Base-by-base conservation (phyloP, 2,329 filamentous ascomycete species). In the Pseudocercospora cruenta region DNA sequence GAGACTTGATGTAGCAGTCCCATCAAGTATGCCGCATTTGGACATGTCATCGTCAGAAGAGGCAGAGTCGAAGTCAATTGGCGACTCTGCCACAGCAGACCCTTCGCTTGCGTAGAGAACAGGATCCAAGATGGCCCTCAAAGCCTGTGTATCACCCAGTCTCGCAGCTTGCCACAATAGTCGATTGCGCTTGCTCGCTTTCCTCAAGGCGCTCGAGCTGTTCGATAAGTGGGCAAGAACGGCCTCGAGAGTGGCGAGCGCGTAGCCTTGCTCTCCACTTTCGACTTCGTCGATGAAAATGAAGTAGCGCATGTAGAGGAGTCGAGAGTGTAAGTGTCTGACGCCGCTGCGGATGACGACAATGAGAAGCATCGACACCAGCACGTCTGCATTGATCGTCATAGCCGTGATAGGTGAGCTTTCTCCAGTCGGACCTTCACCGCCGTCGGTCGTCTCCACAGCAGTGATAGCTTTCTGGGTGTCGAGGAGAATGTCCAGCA, bases 241-340 rank as follows among this genome's bases (percentile, higher is more conserved):
- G 6, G 93, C 95, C 78, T 99, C 95, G 67, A 98, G 92, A 0
- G 95, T 99, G 78, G 94, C 98, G 59, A 99, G 80, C 0, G 94
- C 94, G 78, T 99, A 99, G 8, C 95, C 95, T 83, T 96, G 90
- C 80, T 99, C 95, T 58, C 95, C 95, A 67, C 89, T 96, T 71
- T 99, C 95, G 8, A 99, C 93, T 79, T 99, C 95, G 73, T 98
- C 95, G 59, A 97, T 94, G 79, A 97, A 99, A 71, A 97, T 95
- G 76, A 97, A 99, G 74, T 96, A 93, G 51, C 94, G 91, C 85
- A 98, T 97, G 77, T 98, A 99, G n/a, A 91, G 85, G 55, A 99
- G 82, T 21, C 94, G 87, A 2, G 95, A 93, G 73, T 97, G 92
- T 8, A 99, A 83, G 78, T 97, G 90, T 65, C 91, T 89, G 26